phyloP scores from a whole-genome alignment of 495 filamentous ascomycete genomes.

The Penicillium ochrochloron region DNA sequence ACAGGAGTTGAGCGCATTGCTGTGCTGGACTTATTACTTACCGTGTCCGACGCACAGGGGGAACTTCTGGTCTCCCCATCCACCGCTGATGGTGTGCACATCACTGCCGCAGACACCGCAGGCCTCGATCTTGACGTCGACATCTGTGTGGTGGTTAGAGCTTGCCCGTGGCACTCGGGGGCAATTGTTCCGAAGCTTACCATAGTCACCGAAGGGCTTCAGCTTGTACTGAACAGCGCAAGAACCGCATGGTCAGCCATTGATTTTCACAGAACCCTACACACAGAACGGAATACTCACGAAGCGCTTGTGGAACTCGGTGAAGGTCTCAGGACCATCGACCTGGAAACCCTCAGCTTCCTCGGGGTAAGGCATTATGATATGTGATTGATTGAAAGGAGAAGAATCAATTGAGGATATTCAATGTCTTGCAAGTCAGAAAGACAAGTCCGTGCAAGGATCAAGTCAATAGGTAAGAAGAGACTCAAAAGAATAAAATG shows the following conservation, averaged over 20 bases:
- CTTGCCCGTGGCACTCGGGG: not conserved
- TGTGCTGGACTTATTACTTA: constrained; percentile 18
- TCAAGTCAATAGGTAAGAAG: not conserved
- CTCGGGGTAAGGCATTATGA: constrained; percentile 76
- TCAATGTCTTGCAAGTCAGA: not conserved
- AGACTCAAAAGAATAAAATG: constrained; percentile 5
- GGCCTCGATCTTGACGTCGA: constrained; percentile 72
- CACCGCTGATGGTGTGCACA: constrained; percentile 74
- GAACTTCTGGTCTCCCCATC: constrained; percentile 72
- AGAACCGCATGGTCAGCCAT: not conserved
- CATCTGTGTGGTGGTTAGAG: constrained; percentile 47
- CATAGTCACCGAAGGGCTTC: constrained; percentile 74
- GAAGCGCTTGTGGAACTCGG: constrained; percentile 66
- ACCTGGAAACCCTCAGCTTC: constrained; percentile 77
- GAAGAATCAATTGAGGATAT: constrained; percentile 3
- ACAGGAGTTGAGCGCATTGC: not conserved
- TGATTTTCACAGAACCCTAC: not conserved
- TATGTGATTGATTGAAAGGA: not conserved
- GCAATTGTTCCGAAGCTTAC: constrained; percentile 24
- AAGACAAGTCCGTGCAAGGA: not conserved
- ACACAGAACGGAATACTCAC: constrained; percentile 41
- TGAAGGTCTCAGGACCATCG: constrained; percentile 61
- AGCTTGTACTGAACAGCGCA: constrained; percentile 63
- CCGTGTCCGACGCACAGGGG: constrained; percentile 74
- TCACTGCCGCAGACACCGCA: constrained; percentile 84